Evolutionary conservation across 1,284 basidiomycete genomes (phyloP).

Genomic region (Cutaneotrichosporon cutaneum): DNA sequence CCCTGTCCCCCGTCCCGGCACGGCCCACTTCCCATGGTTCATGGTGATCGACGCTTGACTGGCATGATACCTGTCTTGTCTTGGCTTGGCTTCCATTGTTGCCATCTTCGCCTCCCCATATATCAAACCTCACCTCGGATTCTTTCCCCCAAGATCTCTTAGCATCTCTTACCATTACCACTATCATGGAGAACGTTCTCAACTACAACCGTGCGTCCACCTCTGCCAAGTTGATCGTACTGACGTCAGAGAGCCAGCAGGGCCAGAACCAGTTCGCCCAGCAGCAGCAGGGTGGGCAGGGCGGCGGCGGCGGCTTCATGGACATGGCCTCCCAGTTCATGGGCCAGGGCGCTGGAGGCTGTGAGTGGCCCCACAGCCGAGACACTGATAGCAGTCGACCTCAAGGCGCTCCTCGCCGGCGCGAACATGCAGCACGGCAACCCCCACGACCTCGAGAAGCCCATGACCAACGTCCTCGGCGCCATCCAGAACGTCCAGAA

Average conservation of each 20-base stretch:
- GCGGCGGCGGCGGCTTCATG: slow-evolving; percentile 13
- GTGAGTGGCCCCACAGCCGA: slow-evolving; percentile 8
- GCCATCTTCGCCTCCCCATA: neutral
- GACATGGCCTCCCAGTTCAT: slow-evolving; percentile 17
- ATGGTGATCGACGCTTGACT: too few relatives aligned
- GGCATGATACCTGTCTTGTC: too few relatives aligned
- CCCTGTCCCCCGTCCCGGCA: neutral
- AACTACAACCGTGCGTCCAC: neutral
- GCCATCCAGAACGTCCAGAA: slow-evolving; percentile 41
- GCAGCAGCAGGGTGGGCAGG: slow-evolving; percentile 2
- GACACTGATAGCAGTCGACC: slow-evolving; percentile 39
- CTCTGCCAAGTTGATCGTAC: neutral
- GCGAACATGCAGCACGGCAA: slow-evolving; percentile 46
- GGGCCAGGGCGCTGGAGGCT: neutral
- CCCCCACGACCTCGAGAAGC: slow-evolving; percentile 39
- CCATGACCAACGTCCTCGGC: slow-evolving; percentile 38
- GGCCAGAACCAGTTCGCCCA: slow-evolving; percentile 5
- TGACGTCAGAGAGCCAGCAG: neutral
- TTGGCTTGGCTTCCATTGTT: neutral
- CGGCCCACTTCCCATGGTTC: neutral
- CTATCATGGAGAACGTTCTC: neutral
- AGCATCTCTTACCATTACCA: neutral
- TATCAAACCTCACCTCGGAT: neutral
- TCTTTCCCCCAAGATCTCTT: neutral
- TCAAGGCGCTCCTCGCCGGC: slow-evolving; percentile 38